Evolutionary conservation across 139 green algal genomes (phyloP), one percentile per base, ranked within the genome.

Genomic region (Chlamydomonas schloesseri): DNA sequence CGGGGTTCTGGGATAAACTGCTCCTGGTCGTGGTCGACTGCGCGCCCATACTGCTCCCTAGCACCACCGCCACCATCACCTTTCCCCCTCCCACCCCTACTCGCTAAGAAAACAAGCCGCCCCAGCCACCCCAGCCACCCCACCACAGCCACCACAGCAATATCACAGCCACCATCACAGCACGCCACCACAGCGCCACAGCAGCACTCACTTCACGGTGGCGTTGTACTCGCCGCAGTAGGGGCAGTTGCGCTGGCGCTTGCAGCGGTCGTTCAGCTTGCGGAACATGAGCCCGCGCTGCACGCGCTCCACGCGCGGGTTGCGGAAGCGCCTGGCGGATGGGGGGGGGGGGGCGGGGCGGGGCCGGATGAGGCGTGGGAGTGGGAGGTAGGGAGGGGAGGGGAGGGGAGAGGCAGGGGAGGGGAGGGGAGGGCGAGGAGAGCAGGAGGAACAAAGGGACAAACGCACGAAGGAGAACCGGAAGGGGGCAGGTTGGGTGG

Each of bases 191-290:
- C 42, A 8, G 42, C 42, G 42, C 42, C 42, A 5, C 42, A n/a
- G 5, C 42, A 50, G 6, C 65, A 73, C 90, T 83, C 73, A 96
- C 92, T 99, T 99, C 67, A 99, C 96, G 2, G 89, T 90, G 24
- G 94, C 95, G 81, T 98, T 98, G 81, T 90, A 87, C 21, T 88
- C 79, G 42, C 95, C 95, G 90, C 96, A 99, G 91, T 93, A 89
- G 15, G 94, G 93, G 92, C 98, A 99, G 67, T 89, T 70, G 34
- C 89, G 88, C 57, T 90, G 72, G 18, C 93, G 90, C 94, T 99
- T 99, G 95, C 97, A 99, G 24, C 89, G 88, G 24, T 99, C 95
- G 18, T 94, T 89, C 8, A 99, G 64, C 73, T 94, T 94, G 70
- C 96, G 96, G 89, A 98, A 97, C 82, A 97, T 70, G 11, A 70